Evolutionary conservation across 176 grass and related monocot genomes (phyloP).

Genomic region (Neostapfia colusana): DNA sequence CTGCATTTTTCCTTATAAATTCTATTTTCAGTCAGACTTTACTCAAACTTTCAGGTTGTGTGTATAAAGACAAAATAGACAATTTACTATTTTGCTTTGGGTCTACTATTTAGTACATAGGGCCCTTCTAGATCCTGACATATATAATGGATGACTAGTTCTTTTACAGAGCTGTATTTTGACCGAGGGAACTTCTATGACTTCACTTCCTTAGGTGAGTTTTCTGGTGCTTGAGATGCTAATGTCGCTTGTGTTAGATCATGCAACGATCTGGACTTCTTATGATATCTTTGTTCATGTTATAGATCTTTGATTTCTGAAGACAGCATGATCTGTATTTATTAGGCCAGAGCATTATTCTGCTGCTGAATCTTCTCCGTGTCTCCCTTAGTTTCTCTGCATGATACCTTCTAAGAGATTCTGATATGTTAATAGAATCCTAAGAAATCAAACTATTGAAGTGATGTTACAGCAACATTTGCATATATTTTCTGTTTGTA

Average conservation of each 20-base stretch:
- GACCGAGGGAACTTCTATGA: constrained; percentile 93
- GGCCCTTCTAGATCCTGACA: neutral
- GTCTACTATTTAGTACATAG: constrained; percentile 18
- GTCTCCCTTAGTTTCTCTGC: neutral
- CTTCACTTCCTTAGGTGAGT: constrained; percentile 86
- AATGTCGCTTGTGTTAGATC: neutral
- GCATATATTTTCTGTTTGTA: neutral
- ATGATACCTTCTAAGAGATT: neutral
- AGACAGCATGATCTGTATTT: neutral
- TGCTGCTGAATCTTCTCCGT: neutral
- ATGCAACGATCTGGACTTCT: neutral
- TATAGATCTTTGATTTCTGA: neutral
- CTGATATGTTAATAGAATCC: neutral
- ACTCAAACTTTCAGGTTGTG: neutral
- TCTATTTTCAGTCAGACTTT: neutral
- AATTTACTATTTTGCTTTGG: neutral
- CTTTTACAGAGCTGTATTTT: constrained; percentile 68
- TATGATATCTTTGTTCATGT: neutral
- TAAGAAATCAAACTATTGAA: neutral
- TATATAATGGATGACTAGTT: constrained; percentile 11
- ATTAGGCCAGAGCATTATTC: neutral
- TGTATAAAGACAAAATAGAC: neutral
- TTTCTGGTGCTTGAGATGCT: constrained; percentile 1
- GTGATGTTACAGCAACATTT: neutral
- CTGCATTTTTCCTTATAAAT: neutral